These are phyloP conservation scores for Rhizophagus prolifer DNA, from an alignment of 192 early-diverging fungal genomes.

Conservation along the genomic window DNA sequence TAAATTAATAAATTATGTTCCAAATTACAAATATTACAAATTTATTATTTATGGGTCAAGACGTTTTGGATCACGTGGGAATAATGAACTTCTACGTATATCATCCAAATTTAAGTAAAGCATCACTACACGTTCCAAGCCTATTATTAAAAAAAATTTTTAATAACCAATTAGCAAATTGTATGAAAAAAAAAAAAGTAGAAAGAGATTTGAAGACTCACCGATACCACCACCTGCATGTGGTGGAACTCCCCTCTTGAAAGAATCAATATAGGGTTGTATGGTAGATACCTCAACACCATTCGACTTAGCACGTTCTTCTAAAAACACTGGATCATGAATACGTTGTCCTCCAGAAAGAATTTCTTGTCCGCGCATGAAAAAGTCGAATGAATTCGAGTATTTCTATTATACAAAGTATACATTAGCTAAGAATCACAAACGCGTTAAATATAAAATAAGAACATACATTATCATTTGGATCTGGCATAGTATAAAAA, in stretches of 20 bases:
- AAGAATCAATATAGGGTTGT: constrained; percentile 90
- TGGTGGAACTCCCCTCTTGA: constrained; percentile 94
- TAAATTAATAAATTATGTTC: neutral
- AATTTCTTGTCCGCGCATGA: constrained; percentile 99
- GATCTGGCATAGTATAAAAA: constrained; percentile 99
- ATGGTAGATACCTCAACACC: constrained; percentile 79
- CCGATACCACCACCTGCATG: constrained; percentile 98
- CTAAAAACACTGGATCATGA: constrained; percentile 82
- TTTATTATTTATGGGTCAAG: constrained; percentile 67
- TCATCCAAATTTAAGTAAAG: constrained; percentile 93
- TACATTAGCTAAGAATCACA: neutral
- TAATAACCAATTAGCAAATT: neutral
- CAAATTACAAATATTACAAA: too few species aligned
- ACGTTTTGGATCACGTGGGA: constrained; percentile 97
- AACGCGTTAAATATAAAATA: constrained; percentile 19
- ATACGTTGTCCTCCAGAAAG: constrained; percentile 98
- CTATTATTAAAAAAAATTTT: constrained; percentile 30
- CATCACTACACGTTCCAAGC: constrained; percentile 96
- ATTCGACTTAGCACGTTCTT: constrained; percentile 74
- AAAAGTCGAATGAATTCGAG: constrained; percentile 99
- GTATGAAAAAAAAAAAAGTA: neutral
- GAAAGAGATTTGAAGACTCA: constrained; percentile 19
- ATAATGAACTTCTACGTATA: constrained; percentile 88
- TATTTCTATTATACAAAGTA: constrained; percentile 55
- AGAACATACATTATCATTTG: constrained; percentile 59